A percentile compares a stretch with the other conserved stretches of the same genome.
These are phyloP conservation scores for Glycine soja DNA, from an alignment of 306 rosid species.

Conservation along the genomic window DNA sequence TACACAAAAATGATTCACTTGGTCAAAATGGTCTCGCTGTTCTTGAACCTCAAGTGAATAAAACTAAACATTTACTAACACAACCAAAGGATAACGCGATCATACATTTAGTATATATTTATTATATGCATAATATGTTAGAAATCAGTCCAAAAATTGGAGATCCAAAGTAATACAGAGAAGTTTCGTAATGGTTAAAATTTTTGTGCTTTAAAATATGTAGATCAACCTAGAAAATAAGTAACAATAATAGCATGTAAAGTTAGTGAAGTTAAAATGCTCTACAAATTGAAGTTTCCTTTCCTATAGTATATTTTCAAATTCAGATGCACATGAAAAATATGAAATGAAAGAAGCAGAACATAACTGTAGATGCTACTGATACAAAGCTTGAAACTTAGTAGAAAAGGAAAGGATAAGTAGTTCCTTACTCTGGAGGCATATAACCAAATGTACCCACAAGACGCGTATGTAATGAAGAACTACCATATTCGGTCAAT, in stretches of 20 bases:
- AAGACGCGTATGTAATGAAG: slow-evolving; percentile 68
- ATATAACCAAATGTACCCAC: slow-evolving; percentile 86
- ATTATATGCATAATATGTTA: neutral
- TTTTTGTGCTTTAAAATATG: neutral
- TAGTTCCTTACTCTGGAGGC: slow-evolving; percentile 74
- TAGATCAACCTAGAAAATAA: neutral
- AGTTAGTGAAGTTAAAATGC: neutral
- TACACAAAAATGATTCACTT: slow-evolving; percentile 37
- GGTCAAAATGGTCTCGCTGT: slow-evolving; percentile 15
- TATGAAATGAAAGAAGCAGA: neutral
- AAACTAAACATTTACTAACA: neutral
- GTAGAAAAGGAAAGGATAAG: neutral
- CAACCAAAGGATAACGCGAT: neutral
- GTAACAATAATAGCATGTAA: neutral
- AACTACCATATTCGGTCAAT: slow-evolving; percentile 65
- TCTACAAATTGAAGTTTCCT: neutral
- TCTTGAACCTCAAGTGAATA: slow-evolving; percentile 6
- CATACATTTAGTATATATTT: neutral
- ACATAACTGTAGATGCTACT: neutral
- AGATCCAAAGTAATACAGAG: neutral
- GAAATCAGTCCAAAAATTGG: neutral
- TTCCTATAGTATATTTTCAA: neutral
- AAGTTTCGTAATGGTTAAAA: neutral
- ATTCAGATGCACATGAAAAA: neutral
- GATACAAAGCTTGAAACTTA: slow-evolving; percentile 1